Percentiles rank a stretch among this genome's conserved stretches.
Evolutionary conservation across 1,284 basidiomycete species (phyloP).

Genomic region (Irpex sp.): DNA sequence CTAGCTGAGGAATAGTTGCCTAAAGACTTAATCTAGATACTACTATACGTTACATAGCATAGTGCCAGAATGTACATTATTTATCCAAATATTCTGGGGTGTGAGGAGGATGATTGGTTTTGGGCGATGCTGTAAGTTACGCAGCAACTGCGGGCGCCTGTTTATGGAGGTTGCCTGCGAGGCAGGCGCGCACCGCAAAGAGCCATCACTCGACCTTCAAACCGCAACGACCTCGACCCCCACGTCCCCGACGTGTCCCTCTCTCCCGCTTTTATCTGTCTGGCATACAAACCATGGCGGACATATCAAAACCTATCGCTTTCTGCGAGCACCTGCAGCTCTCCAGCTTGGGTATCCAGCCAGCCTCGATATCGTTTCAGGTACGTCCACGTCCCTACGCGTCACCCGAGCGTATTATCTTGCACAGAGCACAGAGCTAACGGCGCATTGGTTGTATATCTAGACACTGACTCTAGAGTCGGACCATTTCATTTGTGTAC

Average conservation of each 20-base stretch:
- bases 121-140: not conserved
- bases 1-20: slow-evolving; percentile 51
- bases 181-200: not conserved
- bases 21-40: not conserved
- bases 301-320: slow-evolving; percentile 68
- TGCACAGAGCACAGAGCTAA: slow-evolving; percentile 8
- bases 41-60: not conserved
- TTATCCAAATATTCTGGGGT: not conserved
- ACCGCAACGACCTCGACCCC: not conserved
- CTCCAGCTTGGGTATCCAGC: slow-evolving; percentile 94
- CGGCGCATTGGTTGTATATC: not conserved
- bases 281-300: slow-evolving; percentile 6
- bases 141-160: not conserved
- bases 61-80: not conserved
- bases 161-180: not conserved
- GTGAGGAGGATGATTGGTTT: not conserved
- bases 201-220: not conserved
- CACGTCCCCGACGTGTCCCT: slow-evolving; percentile 11
- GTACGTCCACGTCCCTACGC: slow-evolving; percentile 37
- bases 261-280: not conserved
- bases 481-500: slow-evolving; percentile 94
- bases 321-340: slow-evolving; percentile 91
- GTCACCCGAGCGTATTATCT: slow-evolving; percentile 23
- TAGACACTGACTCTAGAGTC: slow-evolving; percentile 92
- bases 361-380: slow-evolving; percentile 97